Percentiles rank a stretch among this genome's conserved stretches.
Evolutionary conservation across 768 basidiomycete species (phyloP).

Genomic region (Auricularia sp.): DNA sequence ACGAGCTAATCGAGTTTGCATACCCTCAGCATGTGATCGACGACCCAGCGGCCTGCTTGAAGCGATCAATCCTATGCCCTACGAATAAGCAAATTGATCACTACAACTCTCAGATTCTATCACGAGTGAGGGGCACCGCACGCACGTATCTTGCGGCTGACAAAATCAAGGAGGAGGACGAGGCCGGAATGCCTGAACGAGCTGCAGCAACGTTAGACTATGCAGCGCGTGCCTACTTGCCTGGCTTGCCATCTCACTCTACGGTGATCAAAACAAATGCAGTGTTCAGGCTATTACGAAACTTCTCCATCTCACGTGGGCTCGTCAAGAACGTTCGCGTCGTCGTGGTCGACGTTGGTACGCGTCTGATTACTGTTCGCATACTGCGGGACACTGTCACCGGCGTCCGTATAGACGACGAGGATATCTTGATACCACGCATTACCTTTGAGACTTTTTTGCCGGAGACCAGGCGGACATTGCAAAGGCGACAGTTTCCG

Average conservation of each 20-base stretch:
- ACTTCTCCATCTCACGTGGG: slow-evolving; percentile 28
- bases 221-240: slow-evolving; percentile 18
- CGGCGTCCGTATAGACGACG: slow-evolving; percentile 9
- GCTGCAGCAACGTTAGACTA: slow-evolving; percentile 17
- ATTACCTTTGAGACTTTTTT: slow-evolving; percentile 15
- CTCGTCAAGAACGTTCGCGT: slow-evolving; percentile 33
- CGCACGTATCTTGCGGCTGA: no score
- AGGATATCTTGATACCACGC: slow-evolving; percentile 21
- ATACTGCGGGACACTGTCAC: slow-evolving; percentile 12
- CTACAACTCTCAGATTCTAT: no score
- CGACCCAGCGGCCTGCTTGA: no score
- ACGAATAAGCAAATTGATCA: neutral
- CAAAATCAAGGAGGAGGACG: slow-evolving; percentile 16
- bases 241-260: neutral
- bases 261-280: slow-evolving; percentile 24
- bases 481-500: slow-evolving; percentile 9
- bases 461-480: neutral
- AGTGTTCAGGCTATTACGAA: slow-evolving; percentile 27
- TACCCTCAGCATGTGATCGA: slow-evolving; percentile 19
- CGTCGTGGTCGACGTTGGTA: slow-evolving; percentile 21
- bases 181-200: slow-evolving; percentile 8
- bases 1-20: slow-evolving; percentile 19
- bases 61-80: no score
- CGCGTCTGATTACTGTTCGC: slow-evolving; percentile 14
- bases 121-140: no score